These are phyloP conservation scores for Pezicula radicicola DNA, from an alignment of 2,329 filamentous ascomycete genomes.

Conservation along the genomic window DNA sequence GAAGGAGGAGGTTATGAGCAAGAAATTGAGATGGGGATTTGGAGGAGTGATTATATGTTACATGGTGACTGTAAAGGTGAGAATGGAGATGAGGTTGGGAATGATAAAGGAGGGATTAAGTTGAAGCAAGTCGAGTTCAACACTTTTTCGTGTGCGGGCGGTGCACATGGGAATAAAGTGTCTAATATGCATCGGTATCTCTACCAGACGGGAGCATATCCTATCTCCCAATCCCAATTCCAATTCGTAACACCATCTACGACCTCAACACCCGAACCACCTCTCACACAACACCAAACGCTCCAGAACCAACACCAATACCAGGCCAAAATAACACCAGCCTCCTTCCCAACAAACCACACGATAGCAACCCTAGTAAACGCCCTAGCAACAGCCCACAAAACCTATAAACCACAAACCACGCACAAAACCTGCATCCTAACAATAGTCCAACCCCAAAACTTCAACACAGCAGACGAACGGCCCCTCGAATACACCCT, in stretches of 20 bases:
- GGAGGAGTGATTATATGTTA: slow-evolving; percentile 44
- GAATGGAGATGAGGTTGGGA: too few species aligned
- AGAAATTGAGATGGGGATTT: slow-evolving; percentile 32
- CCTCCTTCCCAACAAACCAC: slow-evolving; percentile 28
- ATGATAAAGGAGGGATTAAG: slow-evolving; percentile 3
- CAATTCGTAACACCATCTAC: too few species aligned
- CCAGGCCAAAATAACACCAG: background rate
- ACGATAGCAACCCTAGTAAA: slow-evolving; percentile 29
- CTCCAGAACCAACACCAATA: background rate
- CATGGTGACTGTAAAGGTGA: slow-evolving; percentile 13
- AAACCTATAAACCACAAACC: slow-evolving; percentile 25
- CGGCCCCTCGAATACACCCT: slow-evolving; percentile 41
- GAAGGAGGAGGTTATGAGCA: slow-evolving; percentile 23
- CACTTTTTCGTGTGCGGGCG: slow-evolving; percentile 39
- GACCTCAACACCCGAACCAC: too few species aligned
- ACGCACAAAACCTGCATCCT: slow-evolving; percentile 31
- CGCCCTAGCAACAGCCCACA: slow-evolving; percentile 30
- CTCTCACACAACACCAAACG: too few species aligned
- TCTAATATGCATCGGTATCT: slow-evolving; percentile 39
- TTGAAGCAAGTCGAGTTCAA: slow-evolving; percentile 46
- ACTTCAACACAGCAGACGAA: slow-evolving; percentile 43
- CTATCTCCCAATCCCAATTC: too few species aligned
- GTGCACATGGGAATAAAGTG: slow-evolving; percentile 34
- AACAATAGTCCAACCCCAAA: slow-evolving; percentile 39
- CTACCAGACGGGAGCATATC: slow-evolving; percentile 21